phyloP scores from a whole-genome alignment of 2,329 filamentous ascomycete genomes.

The Akanthomyces uredinophilus region DNA sequence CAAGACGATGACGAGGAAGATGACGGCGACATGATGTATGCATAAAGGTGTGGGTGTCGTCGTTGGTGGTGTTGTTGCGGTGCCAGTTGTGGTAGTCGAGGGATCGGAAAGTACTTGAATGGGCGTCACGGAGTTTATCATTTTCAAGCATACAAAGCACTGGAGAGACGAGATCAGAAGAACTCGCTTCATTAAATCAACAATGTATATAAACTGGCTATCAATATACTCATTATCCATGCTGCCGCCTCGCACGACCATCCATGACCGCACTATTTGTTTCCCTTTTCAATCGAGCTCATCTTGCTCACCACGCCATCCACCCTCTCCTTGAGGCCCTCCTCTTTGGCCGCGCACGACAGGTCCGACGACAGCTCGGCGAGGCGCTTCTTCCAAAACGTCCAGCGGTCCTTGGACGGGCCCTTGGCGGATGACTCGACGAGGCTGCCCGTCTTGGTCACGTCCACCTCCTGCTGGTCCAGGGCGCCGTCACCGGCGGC shows the following conservation, averaged over 20 bases:
- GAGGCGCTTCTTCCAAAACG: constrained; percentile 28
- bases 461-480: constrained; percentile 18
- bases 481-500: constrained; percentile 16
- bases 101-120: background rate
- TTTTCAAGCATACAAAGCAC: background rate
- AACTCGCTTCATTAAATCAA: background rate
- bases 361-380: constrained; percentile 19
- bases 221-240: background rate
- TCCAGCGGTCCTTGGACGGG: constrained; percentile 26
- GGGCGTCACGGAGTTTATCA: constrained; percentile 22
- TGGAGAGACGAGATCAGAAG: background rate
- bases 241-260: background rate
- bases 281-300: constrained; percentile 18
- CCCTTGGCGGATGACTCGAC: constrained; percentile 16
- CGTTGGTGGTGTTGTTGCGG: background rate
- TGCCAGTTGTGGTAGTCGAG: constrained; percentile 9
- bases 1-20: constrained; percentile 47
- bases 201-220: background rate
- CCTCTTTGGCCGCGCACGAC: constrained; percentile 13
- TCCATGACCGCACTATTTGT: background rate
- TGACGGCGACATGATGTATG: constrained; percentile 45
- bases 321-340: constrained; percentile 20
- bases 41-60: constrained; percentile 19
- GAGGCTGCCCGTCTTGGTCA: constrained; percentile 20
- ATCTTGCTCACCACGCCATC: constrained; percentile 21